A percentile compares a stretch with the other conserved stretches of the same genome.
Evolutionary conservation across 768 basidiomycete genomes (phyloP).

Genomic region (Lactifluus echinatus): DNA sequence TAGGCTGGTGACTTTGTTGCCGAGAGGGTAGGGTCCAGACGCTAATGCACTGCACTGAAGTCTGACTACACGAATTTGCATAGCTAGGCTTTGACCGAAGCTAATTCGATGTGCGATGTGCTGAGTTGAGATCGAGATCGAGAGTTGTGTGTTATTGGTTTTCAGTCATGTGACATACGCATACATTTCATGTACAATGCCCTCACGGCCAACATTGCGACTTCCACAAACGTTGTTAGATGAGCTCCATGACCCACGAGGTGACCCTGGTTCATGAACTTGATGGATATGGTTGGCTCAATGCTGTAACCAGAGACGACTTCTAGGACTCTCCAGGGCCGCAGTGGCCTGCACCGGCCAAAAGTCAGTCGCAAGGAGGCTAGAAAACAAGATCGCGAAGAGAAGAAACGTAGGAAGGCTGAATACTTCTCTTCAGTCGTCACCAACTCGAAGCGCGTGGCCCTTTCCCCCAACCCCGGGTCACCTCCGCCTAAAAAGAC

Average conservation of each 20-base stretch:
- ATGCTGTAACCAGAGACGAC: neutral
- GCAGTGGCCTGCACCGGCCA: neutral
- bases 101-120: too few relatives aligned
- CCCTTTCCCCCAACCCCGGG: slow-evolving; percentile 37
- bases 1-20: too few relatives aligned
- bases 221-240: slow-evolving; percentile 17
- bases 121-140: too few relatives aligned
- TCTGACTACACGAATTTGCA: too few relatives aligned
- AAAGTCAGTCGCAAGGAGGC: slow-evolving; percentile 47
- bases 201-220: neutral
- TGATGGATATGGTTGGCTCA: neutral
- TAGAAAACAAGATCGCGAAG: slow-evolving; percentile 52
- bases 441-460: slow-evolving; percentile 31
- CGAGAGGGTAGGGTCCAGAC: too few relatives aligned
- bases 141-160: too few relatives aligned
- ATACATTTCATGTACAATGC: neutral
- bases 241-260: slow-evolving; percentile 5
- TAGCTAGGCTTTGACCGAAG: too few relatives aligned
- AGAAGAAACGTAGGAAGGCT: slow-evolving; percentile 55
- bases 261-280: neutral
- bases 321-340: neutral
- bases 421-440: slow-evolving; percentile 39
- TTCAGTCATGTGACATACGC: too few relatives aligned
- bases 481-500: slow-evolving; percentile 45
- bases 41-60: too few relatives aligned